Base-by-base conservation (phyloP, 805 yeast genomes). In the Grigorovia transvaalensis region DNA sequence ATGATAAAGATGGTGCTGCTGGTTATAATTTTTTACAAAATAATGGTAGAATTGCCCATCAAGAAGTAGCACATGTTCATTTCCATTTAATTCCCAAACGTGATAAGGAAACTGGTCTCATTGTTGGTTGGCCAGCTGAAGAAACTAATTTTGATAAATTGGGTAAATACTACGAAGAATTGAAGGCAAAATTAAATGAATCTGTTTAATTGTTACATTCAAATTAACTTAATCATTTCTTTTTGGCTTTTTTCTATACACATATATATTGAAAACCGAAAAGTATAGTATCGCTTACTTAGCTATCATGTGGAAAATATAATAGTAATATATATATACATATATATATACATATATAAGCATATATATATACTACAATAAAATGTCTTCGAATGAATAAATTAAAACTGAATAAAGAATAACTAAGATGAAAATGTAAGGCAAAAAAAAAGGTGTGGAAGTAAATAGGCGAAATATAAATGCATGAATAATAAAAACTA, bases 11-110 rank as follows among this genome's bases (percentile, higher is more conserved):
- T 38, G 42, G 17, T 38, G 74, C 75, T 4, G 75, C 76, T 5
- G 88, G 88, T 18, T 91, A 91, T 76, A 91, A 91, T 65, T 67
- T 91, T 19, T 73, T 91, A 58, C 98, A 90, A 70, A 93, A 91
- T 75, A 93, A 91, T 60, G 98, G 98, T 48, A 73, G 87, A 65
- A 82, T 90, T 63, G 99, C 98, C 12, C 98, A 93, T 66, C 99
- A 91, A 73, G 84, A 78, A 51, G 98, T 93, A 52, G 93, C 86
- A 59, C 99, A 91, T 67, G 97, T 93, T 53, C 99, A 91, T 68
- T 86, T 93, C 78, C 99, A 91, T 68, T 80, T 91, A 68, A 91
- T 91, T 65, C 99, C 99, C 49, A 91, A 91, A 77, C 77, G 77
- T 53, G 83, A 82, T 60, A 72, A 69, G 1, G 76, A 77, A 44